Base-by-base conservation (phyloP, 257 asterid species). In the Nicotiana paniculata region DNA sequence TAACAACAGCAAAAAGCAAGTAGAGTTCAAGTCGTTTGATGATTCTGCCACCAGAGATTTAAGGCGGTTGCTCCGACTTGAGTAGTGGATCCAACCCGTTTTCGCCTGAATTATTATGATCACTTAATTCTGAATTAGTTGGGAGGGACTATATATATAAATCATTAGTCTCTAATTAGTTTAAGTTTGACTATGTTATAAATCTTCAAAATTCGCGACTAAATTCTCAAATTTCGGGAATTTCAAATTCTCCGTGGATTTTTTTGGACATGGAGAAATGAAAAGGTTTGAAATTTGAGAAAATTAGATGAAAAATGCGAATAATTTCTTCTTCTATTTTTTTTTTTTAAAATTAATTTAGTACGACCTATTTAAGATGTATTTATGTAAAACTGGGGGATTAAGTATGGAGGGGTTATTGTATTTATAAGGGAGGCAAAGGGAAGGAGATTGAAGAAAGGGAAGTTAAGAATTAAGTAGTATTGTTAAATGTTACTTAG, bases 31-130 rank as follows among this genome's bases (percentile, higher is more conserved):
- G 58, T 80, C 85, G 5, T 78, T 68, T 53, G 93, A 91, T 2
- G 90, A 92, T 79, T 88, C 89, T 0, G 99, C 98, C 18, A 80
- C 90, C 15, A 81, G 91, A 83, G 87, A 85, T 77, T 77, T 88
- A 76, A 85, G 89, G 86, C 87, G 90, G 46, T 80, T 86, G 86
- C 89, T 89, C 67, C 84, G 89, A 16, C 88, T 86, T 21, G 88
- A 88, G 33, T 84, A 64, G 70, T 39, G 58, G 32, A 39, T 26
- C 33, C 70, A 68, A 26, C 16, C 64, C 43, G 62, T 13, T 18
- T 68, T 69, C 54, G 8, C 55, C 35, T 13, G 35, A 6, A n/a
- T 53, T 53, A 53, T 48, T 0, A 33, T 37, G 18, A 68, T 16
- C 32, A 9, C 24, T 12, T 24, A 10, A 72, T 46, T 46, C 21